These are phyloP conservation scores for Chalciporus piperatoides DNA, from an alignment of 1,284 basidiomycete species.

Conservation along the genomic window DNA sequence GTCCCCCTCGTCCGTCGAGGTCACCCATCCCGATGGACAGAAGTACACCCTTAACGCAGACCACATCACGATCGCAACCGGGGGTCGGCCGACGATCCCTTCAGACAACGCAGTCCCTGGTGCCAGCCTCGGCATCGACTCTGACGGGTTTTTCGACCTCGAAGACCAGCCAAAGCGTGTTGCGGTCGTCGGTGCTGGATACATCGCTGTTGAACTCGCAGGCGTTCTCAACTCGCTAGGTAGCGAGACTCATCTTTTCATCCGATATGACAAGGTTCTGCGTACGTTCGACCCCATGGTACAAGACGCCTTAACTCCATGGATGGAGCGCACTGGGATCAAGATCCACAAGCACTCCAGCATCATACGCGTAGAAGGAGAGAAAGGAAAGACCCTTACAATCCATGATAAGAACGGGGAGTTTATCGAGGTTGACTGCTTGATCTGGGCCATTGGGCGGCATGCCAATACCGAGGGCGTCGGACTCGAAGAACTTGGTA, in stretches of 20 bases:
- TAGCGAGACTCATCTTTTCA: slow-evolving; percentile 88
- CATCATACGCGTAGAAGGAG: slow-evolving; percentile 75
- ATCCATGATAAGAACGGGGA: slow-evolving; percentile 71
- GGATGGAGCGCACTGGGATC: slow-evolving; percentile 93
- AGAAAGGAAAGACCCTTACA: slow-evolving; percentile 62
- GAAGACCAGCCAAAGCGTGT: slow-evolving; percentile 89
- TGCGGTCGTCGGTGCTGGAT: slow-evolving; percentile 93
- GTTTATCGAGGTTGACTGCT: slow-evolving; percentile 78
- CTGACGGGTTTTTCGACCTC: slow-evolving; percentile 96
- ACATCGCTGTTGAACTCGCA: slow-evolving; percentile 95
- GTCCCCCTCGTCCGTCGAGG: slow-evolving; percentile 62
- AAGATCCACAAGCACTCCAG: slow-evolving; percentile 80
- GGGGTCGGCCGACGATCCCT: slow-evolving; percentile 82
- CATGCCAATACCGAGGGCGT: slow-evolving; percentile 77
- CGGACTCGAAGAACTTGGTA: slow-evolving; percentile 75
- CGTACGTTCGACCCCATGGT: slow-evolving; percentile 91
- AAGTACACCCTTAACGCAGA: slow-evolving; percentile 72
- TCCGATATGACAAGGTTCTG: slow-evolving; percentile 86
- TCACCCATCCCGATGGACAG: slow-evolving; percentile 59
- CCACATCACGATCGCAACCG: slow-evolving; percentile 81
- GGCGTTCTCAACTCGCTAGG: slow-evolving; percentile 87
- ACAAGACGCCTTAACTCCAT: slow-evolving; percentile 84
- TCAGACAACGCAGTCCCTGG: slow-evolving; percentile 83
- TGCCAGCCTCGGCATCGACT: slow-evolving; percentile 85
- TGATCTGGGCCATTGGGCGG: slow-evolving; percentile 96